These are phyloP conservation scores for Flaveria floridana DNA, from an alignment of 140 eudicot species.

Conservation along the genomic window DNA sequence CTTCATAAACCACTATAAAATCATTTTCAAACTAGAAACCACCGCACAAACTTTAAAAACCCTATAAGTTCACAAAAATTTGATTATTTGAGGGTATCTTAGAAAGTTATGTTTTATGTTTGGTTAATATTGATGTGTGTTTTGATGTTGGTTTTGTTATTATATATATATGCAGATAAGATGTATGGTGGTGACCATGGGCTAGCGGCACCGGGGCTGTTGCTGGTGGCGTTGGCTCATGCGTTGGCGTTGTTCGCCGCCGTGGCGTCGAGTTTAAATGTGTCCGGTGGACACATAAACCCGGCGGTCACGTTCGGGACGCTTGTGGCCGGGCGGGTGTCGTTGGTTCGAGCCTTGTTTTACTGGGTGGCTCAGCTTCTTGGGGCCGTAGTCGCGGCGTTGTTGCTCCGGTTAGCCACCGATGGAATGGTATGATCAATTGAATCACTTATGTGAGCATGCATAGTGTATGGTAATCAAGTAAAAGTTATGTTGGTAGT, in stretches of 20 bases:
- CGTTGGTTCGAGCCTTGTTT: slow-evolving; percentile 68
- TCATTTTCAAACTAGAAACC: too few relatives aligned
- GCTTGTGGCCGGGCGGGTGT: slow-evolving; percentile 75
- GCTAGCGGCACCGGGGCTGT: slow-evolving; percentile 49
- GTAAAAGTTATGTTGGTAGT: too few relatives aligned
- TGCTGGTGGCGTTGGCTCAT: slow-evolving; percentile 73
- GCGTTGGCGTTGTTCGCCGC: slow-evolving; percentile 79
- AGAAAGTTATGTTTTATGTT: not conserved
- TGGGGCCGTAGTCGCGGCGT: slow-evolving; percentile 73
- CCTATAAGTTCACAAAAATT: too few relatives aligned
- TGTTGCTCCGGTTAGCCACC: slow-evolving; percentile 59
- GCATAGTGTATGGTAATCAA: not conserved
- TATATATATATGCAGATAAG: slow-evolving; percentile 44
- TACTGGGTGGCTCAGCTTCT: slow-evolving; percentile 88
- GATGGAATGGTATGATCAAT: slow-evolving; percentile 61
- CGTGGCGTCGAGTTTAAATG: slow-evolving; percentile 70
- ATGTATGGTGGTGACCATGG: slow-evolving; percentile 44
- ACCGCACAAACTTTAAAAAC: too few relatives aligned
- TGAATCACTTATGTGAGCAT: not conserved
- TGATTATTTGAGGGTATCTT: too few relatives aligned
- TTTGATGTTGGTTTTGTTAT: not conserved
- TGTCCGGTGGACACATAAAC: slow-evolving; percentile 41
- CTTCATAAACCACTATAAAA: too few relatives aligned
- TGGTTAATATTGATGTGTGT: not conserved
- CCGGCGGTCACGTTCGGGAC: slow-evolving; percentile 88